Conservation (phyloP, 2,329 filamentous ascomycete species). For the Leptoxyphium fumago region DNA sequence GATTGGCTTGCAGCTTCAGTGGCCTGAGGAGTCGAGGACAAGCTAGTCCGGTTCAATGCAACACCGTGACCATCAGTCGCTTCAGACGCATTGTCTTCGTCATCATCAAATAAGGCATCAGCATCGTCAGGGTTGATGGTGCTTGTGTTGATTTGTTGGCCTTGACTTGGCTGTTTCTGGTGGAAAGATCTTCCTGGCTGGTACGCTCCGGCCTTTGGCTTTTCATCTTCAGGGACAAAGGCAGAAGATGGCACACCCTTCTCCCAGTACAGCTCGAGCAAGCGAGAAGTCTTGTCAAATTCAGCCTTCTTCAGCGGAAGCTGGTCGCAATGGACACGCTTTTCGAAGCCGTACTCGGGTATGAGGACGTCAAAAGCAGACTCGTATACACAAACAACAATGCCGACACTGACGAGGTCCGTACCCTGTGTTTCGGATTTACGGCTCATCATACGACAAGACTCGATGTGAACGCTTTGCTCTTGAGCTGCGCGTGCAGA, state of each 20-base stretch:
- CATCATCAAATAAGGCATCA: conserved; percentile 89
- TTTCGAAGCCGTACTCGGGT: conserved; percentile 96
- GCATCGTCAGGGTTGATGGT: conserved; percentile 88
- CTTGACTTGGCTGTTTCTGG: conserved; percentile 80
- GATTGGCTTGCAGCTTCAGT: conserved; percentile 85
- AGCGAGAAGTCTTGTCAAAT: conserved; percentile 87
- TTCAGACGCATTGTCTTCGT: conserved; percentile 52
- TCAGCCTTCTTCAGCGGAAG: conserved; percentile 98
- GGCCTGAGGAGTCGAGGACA: conserved; percentile 68
- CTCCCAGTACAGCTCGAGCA: conserved; percentile 98
- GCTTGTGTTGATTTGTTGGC: conserved; percentile 64
- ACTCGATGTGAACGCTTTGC: conserved; percentile 96
- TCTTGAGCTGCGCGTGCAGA: conserved; percentile 95
- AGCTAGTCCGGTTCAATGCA: conserved; percentile 56
- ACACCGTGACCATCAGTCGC: conserved; percentile 73
- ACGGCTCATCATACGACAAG: conserved; percentile 91
- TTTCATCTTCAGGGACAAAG: conserved; percentile 92
- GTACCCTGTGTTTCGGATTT: conserved; percentile 73
- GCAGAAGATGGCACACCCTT: conserved; percentile 94
- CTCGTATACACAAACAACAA: conserved; percentile 94
- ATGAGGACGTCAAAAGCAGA: conserved; percentile 97
- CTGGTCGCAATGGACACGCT: conserved; percentile 97
- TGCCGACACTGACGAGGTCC: conserved; percentile 87
- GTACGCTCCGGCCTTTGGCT: conserved; percentile 69
- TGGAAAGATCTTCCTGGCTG: conserved; percentile 50